A percentile compares a stretch with the other conserved stretches of the same genome.
These are phyloP conservation scores for Prunus salicina DNA, from an alignment of 306 rosid genomes.

Conservation along the genomic window DNA sequence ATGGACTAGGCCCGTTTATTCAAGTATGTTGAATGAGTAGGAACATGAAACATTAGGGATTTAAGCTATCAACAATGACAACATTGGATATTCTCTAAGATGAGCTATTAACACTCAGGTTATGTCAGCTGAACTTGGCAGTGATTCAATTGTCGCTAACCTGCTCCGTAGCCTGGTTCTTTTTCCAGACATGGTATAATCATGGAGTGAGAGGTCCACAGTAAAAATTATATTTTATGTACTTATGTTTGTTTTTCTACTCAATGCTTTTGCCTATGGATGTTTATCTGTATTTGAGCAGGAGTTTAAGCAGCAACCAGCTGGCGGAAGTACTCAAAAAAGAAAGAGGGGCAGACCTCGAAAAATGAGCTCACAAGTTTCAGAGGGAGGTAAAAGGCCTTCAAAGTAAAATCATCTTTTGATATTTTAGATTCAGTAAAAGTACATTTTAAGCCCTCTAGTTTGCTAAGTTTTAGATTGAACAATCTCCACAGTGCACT, in stretches of 20 bases:
- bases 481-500: neutral
- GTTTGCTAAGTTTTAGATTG: neutral
- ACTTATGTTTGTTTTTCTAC: slow-evolving; percentile 7
- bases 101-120: slow-evolving; percentile 35
- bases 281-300: slow-evolving; percentile 19
- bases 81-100: slow-evolving; percentile 23
- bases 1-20: neutral
- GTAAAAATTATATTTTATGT: slow-evolving; percentile 2
- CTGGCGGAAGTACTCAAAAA: slow-evolving; percentile 30
- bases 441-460: neutral
- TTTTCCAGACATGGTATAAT: slow-evolving; percentile 31
- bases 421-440: neutral
- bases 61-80: slow-evolving; percentile 19
- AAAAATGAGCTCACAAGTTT: slow-evolving; percentile 15
- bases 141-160: slow-evolving; percentile 33
- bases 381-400: slow-evolving; percentile 30
- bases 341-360: slow-evolving; percentile 55
- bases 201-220: slow-evolving; percentile 18
- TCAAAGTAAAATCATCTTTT: neutral
- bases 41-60: neutral
- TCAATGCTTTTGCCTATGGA: slow-evolving; percentile 9
- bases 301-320: slow-evolving; percentile 35
- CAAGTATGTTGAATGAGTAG: neutral
- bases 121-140: slow-evolving; percentile 34
- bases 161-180: slow-evolving; percentile 33